These are phyloP conservation scores for Plasmodium reichenowi DNA, from an alignment of 169 alveolate genomes.

Conservation along the genomic window DNA sequence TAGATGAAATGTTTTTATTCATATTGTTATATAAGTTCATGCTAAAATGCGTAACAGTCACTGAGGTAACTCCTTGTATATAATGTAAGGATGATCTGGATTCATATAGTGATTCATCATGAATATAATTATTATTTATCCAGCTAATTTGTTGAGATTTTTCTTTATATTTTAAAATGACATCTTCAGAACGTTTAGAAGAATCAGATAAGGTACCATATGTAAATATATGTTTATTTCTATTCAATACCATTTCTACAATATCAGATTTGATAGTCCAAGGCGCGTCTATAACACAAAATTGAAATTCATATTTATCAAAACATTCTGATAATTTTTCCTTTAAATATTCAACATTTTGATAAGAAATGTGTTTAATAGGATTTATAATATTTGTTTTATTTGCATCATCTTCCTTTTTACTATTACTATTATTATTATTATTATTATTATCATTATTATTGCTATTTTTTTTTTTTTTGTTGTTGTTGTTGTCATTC, in stretches of 20 bases:
- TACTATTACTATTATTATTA: background rate
- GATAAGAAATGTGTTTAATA: background rate
- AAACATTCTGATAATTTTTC: conserved; percentile 19
- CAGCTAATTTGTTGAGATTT: conserved; percentile 46
- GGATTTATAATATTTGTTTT: background rate
- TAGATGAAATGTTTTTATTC: conserved; percentile 22
- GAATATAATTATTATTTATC: conserved; percentile 61
- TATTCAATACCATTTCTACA: conserved; percentile 18
- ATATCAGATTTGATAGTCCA: conserved; percentile 55
- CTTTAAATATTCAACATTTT: conserved; percentile 16
- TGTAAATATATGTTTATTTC: conserved; percentile 39
- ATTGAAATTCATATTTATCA: conserved; percentile 29
- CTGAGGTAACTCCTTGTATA: conserved; percentile 28
- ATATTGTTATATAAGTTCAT: conserved; percentile 18
- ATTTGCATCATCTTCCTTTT: background rate
- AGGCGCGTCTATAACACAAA: conserved; percentile 62
- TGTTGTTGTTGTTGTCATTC: background rate
- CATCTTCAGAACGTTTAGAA: conserved; percentile 14
- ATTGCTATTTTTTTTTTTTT: background rate
- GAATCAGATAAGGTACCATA: conserved; percentile 64
- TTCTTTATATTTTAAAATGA: conserved; percentile 34
- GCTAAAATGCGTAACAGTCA: conserved; percentile 56
- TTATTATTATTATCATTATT: background rate
- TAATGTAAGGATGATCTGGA: conserved; percentile 27
- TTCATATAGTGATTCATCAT: conserved; percentile 66